Percentiles rank a stretch among this genome's conserved stretches.
Conservation (phyloP, 805 yeast genomes). For the Pichia deserticola region DNA sequence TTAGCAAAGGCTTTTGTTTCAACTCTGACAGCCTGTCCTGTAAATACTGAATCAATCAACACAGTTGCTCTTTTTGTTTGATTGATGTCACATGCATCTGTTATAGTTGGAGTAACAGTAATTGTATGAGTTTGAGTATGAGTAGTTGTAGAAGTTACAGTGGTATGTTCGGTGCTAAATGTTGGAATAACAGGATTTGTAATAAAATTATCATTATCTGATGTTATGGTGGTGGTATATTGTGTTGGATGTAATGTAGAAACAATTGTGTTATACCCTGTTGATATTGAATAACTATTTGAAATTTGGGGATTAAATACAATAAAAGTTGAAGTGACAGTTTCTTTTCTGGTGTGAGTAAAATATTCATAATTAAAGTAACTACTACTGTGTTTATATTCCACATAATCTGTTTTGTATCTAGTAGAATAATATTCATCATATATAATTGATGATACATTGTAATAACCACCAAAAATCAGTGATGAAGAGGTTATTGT, state of each 20-base stretch:
- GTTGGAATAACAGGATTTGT: no score
- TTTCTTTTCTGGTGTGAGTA: not conserved
- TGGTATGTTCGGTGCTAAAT: no score
- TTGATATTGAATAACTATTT: not conserved
- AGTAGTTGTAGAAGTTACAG: no score
- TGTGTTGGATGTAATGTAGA: not conserved
- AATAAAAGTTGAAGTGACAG: constrained; percentile 1
- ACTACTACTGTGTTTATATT: no score
- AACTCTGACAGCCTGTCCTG: no score
- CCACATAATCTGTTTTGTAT: not conserved
- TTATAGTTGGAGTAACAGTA: no score
- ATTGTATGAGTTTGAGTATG: no score
- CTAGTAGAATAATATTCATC: not conserved
- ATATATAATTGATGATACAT: not conserved
- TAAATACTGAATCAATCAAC: no score
- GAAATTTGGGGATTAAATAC: not conserved
- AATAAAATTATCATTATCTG: not conserved
- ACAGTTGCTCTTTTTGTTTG: no score
- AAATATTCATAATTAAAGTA: not conserved
- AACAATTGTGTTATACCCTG: not conserved
- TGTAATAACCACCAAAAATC: not conserved
- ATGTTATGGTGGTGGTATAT: not conserved
- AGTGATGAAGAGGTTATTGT: not conserved
- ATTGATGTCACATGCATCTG: no score
- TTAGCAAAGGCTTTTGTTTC: no score